Evolutionary conservation across 2,329 filamentous ascomycete genomes (phyloP).

Genomic region (Mycosphaerella sp.): DNA sequence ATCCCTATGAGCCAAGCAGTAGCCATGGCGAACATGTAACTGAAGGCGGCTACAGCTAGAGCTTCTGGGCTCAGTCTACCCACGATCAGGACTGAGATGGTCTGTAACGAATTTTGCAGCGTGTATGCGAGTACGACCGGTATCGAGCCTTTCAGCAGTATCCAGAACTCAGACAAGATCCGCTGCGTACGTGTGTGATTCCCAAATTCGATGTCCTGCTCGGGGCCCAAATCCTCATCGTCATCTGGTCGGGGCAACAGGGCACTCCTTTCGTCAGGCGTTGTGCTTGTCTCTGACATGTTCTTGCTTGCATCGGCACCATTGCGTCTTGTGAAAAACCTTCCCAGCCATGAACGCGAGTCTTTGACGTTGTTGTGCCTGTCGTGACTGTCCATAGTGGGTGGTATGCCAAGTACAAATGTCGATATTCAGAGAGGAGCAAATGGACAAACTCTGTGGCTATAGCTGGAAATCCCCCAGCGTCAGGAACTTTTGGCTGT

Average conservation of each 20-base stretch:
- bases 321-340: slow-evolving; percentile 16
- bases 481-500: neutral
- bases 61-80: slow-evolving; percentile 74
- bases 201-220: slow-evolving; percentile 37
- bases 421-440: neutral
- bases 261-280: slow-evolving; percentile 38
- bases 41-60: slow-evolving; percentile 75
- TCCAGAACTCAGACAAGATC: slow-evolving; percentile 55
- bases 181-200: slow-evolving; percentile 34
- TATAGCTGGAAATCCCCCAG: neutral
- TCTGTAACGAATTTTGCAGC: slow-evolving; percentile 80
- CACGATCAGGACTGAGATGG: slow-evolving; percentile 72
- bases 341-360: slow-evolving; percentile 28
- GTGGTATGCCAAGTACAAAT: neutral
- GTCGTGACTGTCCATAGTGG: slow-evolving; percentile 28
- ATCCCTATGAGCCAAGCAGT: slow-evolving; percentile 82
- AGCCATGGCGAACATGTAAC: slow-evolving; percentile 90
- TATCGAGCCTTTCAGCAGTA: slow-evolving; percentile 62
- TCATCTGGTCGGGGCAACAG: slow-evolving; percentile 41
- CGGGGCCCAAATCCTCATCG: slow-evolving; percentile 30
- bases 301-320: slow-evolving; percentile 1
- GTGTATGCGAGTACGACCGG: slow-evolving; percentile 81
- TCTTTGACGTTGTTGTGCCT: slow-evolving; percentile 4
- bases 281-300: neutral
- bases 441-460: too few species aligned